These are phyloP conservation scores for Mucor mucedo DNA, from an alignment of 371 early-diverging fungal genomes.

Conservation along the genomic window DNA sequence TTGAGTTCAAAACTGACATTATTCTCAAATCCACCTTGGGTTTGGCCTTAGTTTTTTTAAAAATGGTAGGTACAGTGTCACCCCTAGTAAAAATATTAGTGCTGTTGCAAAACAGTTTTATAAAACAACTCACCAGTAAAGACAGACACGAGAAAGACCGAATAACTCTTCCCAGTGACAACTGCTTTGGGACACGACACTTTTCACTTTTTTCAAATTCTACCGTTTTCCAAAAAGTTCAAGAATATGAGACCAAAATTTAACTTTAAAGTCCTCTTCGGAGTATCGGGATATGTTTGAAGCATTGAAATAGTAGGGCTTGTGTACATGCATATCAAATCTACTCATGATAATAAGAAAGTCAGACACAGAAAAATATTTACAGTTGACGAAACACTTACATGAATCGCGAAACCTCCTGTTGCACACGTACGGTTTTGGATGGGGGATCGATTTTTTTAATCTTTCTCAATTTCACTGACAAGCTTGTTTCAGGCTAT, in stretches of 20 bases:
- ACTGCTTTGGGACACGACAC: no score
- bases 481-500: constrained; percentile 18
- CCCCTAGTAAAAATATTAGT: constrained; percentile 29
- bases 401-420: constrained; percentile 25
- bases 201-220: no score
- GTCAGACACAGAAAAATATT: constrained; percentile 22
- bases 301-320: constrained; percentile 14
- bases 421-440: constrained; percentile 23
- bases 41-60: constrained; percentile 15
- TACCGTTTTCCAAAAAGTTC: no score
- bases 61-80: constrained; percentile 24
- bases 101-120: constrained; percentile 26
- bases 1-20: no score
- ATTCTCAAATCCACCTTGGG: constrained; percentile 25
- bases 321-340: constrained; percentile 22
- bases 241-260: constrained; percentile 29
- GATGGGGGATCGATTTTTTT: constrained; percentile 25
- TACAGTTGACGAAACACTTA: constrained; percentile 22
- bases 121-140: constrained; percentile 30
- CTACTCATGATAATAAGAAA: constrained; percentile 25
- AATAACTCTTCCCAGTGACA: constrained; percentile 25
- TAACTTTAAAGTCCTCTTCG: constrained; percentile 29
- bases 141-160: constrained; percentile 24
- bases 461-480: constrained; percentile 23
- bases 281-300: constrained; percentile 18